Percentiles rank a stretch among this genome's conserved stretches.
Conservation (phyloP, 2,329 filamentous ascomycete species). For the Hymenoscyphus repandus region DNA sequence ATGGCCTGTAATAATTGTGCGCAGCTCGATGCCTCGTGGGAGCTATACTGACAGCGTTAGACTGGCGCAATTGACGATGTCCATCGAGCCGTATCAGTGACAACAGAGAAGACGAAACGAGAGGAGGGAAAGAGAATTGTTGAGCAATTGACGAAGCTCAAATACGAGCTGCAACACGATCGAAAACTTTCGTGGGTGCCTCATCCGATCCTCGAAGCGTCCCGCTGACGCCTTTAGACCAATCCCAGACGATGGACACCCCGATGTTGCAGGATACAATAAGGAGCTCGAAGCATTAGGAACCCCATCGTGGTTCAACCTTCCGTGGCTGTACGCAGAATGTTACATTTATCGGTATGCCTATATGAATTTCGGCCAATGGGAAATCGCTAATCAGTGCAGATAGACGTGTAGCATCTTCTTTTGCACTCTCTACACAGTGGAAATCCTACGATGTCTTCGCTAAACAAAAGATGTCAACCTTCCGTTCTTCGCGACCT, state of each 20-base stretch:
- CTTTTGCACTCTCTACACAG: slow-evolving; percentile 69
- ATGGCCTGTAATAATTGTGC: slow-evolving; percentile 90
- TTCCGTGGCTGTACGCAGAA: slow-evolving; percentile 86
- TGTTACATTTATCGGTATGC: slow-evolving; percentile 79
- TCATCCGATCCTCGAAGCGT: background rate
- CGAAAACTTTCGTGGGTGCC: slow-evolving; percentile 64
- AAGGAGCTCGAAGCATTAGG: slow-evolving; percentile 72
- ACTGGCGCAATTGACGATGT: slow-evolving; percentile 92
- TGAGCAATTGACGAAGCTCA: slow-evolving; percentile 71
- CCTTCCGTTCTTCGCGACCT: slow-evolving; percentile 85
- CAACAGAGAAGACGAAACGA: slow-evolving; percentile 52
- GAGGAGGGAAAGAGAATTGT: slow-evolving; percentile 85
- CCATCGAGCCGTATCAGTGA: slow-evolving; percentile 64
- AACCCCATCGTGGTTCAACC: slow-evolving; percentile 73
- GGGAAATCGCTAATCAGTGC: slow-evolving; percentile 13
- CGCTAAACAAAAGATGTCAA: slow-evolving; percentile 80
- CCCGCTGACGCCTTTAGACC: slow-evolving; percentile 55
- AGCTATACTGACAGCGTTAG: slow-evolving; percentile 39
- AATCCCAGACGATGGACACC: slow-evolving; percentile 29
- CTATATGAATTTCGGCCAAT: background rate
- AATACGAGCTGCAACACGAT: slow-evolving; percentile 94
- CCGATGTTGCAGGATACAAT: slow-evolving; percentile 74
- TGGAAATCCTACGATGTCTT: slow-evolving; percentile 94
- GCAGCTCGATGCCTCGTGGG: background rate
- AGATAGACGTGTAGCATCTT: slow-evolving; percentile 68